Evolutionary conservation across 2,329 filamentous ascomycete genomes (phyloP).

Genomic region (Aspergillus costaricaensis): DNA sequence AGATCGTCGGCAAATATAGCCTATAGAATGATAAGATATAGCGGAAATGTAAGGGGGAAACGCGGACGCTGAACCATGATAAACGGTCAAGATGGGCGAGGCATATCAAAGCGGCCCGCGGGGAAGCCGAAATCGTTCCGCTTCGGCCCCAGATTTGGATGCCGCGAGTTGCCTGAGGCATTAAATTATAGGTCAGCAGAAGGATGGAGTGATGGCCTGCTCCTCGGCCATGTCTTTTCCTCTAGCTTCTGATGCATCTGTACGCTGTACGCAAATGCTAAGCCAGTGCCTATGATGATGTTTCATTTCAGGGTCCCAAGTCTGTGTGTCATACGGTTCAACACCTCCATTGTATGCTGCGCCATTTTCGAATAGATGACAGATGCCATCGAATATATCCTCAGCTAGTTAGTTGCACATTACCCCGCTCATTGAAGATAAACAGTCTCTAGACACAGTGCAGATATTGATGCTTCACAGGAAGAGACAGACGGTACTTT

Average conservation of each 20-base stretch:
- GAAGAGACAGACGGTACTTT: background rate
- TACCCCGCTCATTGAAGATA: background rate
- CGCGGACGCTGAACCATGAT: background rate
- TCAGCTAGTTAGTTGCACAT: background rate
- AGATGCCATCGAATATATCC: background rate
- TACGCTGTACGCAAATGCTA: background rate
- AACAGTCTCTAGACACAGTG: background rate
- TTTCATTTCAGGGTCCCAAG: background rate
- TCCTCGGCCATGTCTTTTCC: background rate
- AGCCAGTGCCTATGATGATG: background rate
- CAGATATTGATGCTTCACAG: background rate
- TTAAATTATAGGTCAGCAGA: background rate
- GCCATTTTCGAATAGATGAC: background rate
- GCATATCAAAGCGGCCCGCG: background rate
- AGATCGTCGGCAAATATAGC: constrained; percentile 1
- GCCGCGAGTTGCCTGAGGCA: constrained; percentile 1
- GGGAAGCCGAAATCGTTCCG: constrained; percentile 7
- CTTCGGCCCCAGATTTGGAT: constrained; percentile 12
- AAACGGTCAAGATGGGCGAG: background rate
- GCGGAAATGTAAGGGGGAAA: background rate
- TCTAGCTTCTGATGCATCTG: background rate
- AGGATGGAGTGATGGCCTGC: background rate
- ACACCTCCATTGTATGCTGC: background rate
- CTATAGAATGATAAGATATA: background rate
- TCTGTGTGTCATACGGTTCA: background rate